phyloP scores from a whole-genome alignment of 441 rosid species.

The Flueggea neowawraea region DNA sequence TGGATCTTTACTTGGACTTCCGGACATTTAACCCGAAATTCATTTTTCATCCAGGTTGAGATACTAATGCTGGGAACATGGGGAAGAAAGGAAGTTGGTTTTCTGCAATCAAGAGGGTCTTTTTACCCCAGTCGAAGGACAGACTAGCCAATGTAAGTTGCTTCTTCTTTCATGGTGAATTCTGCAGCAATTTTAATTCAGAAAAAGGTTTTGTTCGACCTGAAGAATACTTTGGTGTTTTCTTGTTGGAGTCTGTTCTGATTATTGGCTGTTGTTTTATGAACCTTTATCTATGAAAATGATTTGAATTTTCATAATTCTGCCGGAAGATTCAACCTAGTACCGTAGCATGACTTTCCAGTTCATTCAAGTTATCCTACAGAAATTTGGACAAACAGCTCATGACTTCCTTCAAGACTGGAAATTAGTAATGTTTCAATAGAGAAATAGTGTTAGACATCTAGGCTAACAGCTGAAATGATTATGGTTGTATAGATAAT shows the following conservation, averaged over 20 bases:
- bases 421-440: too few relatives aligned
- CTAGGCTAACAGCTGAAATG: too few relatives aligned
- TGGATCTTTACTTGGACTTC: constrained; percentile 8
- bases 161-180: neutral
- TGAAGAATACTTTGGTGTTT: neutral
- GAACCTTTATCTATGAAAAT: neutral
- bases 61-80: constrained; percentile 72
- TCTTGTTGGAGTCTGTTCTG: neutral
- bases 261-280: neutral
- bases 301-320: neutral
- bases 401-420: too few relatives aligned
- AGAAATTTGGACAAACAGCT: too few relatives aligned
- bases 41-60: constrained; percentile 27
- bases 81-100: constrained; percentile 96
- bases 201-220: constrained; percentile 1
- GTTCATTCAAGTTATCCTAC: too few relatives aligned
- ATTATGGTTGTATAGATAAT: too few relatives aligned
- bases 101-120: constrained; percentile 85
- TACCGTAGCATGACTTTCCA: too few relatives aligned
- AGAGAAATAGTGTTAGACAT: too few relatives aligned
- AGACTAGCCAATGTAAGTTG: constrained; percentile 61
- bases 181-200: neutral
- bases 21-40: constrained; percentile 9
- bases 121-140: constrained; percentile 67
- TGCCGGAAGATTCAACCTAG: too few relatives aligned